Percentiles rank a stretch among this genome's conserved stretches.
These are phyloP conservation scores for Neurospora crassa DNA, from an alignment of 2,329 filamentous ascomycete genomes.

Conservation along the genomic window DNA sequence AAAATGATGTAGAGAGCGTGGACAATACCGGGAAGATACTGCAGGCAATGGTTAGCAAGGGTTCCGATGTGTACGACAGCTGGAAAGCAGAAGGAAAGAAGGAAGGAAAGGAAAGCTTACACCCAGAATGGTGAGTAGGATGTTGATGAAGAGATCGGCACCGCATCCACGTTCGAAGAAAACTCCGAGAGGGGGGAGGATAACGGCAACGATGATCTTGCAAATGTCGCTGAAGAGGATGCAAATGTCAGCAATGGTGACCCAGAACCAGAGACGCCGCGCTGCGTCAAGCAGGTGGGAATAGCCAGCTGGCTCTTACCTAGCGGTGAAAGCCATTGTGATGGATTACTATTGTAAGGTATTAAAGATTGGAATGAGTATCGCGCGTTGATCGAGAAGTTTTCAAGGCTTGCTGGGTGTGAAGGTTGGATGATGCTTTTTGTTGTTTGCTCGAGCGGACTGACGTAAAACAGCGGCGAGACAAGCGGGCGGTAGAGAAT, in stretches of 20 bases:
- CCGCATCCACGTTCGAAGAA: slow-evolving; percentile 90
- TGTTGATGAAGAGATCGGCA: slow-evolving; percentile 84
- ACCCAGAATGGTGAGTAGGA: slow-evolving; percentile 68
- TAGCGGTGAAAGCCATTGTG: slow-evolving; percentile 51
- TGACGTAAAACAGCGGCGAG: not conserved
- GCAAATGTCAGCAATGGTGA: not conserved
- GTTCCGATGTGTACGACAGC: not conserved
- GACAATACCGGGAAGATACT: slow-evolving; percentile 69
- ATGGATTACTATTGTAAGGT: slow-evolving; percentile 6
- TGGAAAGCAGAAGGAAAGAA: not conserved
- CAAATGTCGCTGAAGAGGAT: slow-evolving; percentile 37
- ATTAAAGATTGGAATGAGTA: not conserved
- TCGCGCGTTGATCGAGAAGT: not conserved
- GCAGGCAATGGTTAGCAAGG: slow-evolving; percentile 24
- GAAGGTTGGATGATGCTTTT: not conserved
- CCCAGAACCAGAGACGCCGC: not conserved
- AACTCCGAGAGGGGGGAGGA: slow-evolving; percentile 84
- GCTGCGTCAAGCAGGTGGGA: not conserved
- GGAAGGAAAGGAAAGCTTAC: slow-evolving; percentile 23
- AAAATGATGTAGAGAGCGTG: slow-evolving; percentile 91
- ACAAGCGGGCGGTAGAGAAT: not conserved
- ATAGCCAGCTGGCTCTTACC: slow-evolving; percentile 28
- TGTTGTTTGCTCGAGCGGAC: not conserved
- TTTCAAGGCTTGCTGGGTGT: not conserved
- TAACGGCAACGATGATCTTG: slow-evolving; percentile 74